phyloP scores from a whole-genome alignment of 148 eudicot genomes.

The Vaccinium vitisidaea region DNA sequence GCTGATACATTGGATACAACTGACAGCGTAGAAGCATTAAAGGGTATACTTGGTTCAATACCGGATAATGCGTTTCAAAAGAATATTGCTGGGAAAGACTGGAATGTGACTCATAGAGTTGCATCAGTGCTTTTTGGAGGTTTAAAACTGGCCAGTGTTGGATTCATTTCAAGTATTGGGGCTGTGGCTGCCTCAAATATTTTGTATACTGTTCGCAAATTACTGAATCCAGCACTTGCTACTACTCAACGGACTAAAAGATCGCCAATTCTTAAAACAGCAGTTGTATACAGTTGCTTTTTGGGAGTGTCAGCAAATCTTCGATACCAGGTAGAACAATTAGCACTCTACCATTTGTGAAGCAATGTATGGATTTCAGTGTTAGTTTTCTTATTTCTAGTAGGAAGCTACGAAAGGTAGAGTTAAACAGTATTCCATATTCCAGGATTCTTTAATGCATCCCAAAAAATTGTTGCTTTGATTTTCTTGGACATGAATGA shows the following conservation, averaged over 20 bases:
- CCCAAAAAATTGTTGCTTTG: background rate
- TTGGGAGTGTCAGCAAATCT: constrained; percentile 94
- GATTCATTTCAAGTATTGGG: constrained; percentile 87
- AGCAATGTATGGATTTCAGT: background rate
- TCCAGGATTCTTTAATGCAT: background rate
- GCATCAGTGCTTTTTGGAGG: constrained; percentile 91
- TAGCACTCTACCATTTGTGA: background rate
- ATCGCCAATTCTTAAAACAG: constrained; percentile 84
- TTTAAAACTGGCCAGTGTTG: constrained; percentile 82
- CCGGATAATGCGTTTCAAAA: constrained; percentile 97
- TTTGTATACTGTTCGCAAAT: constrained; percentile 49
- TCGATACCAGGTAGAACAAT: constrained; percentile 71
- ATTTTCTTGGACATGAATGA: constrained; percentile 40
- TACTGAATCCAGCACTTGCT: constrained; percentile 60
- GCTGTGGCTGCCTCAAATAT: constrained; percentile 90
- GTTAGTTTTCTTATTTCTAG: background rate
- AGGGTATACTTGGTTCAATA: constrained; percentile 78
- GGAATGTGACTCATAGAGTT: constrained; percentile 75
- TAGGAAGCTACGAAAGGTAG: background rate
- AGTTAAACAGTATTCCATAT: background rate
- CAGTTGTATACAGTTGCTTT: constrained; percentile 64
- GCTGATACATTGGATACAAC: constrained; percentile 51
- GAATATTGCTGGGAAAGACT: constrained; percentile 78
- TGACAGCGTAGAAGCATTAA: constrained; percentile 62
- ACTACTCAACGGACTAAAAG: constrained; percentile 49